A percentile compares a stretch with the other conserved stretches of the same genome.
Evolutionary conservation across 2,329 filamentous ascomycete species (phyloP).

Genomic region (Aspergillus costaricaensis): DNA sequence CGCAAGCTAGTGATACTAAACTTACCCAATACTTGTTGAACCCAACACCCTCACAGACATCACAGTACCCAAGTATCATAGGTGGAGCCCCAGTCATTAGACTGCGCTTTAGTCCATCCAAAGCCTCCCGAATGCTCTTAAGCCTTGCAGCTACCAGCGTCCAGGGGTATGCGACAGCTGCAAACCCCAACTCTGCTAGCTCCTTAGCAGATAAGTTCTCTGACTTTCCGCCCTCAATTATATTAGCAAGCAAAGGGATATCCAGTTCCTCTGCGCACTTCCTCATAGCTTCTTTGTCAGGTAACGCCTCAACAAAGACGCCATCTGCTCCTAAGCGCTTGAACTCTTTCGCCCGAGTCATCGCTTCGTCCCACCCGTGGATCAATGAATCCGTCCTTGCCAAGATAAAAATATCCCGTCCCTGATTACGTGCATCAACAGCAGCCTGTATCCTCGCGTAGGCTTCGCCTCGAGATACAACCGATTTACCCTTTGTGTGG

Average conservation of each 20-base stretch:
- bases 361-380: constrained; percentile 48
- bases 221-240: constrained; percentile 47
- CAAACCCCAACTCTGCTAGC: constrained; percentile 43
- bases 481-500: constrained; percentile 51
- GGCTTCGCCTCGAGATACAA: constrained; percentile 50
- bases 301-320: constrained; percentile 50
- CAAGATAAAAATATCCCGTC: constrained; percentile 50
- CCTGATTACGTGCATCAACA: constrained; percentile 49
- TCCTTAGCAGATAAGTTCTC: constrained; percentile 46
- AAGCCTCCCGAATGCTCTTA: constrained; percentile 39
- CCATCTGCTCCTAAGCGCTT: constrained; percentile 49
- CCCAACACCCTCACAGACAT: constrained; percentile 51
- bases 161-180: constrained; percentile 49
- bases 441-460: constrained; percentile 52
- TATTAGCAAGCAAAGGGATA: constrained; percentile 48
- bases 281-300: constrained; percentile 47
- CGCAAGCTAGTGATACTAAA: constrained; percentile 9
- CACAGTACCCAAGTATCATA: constrained; percentile 46
- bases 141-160: constrained; percentile 49
- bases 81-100: constrained; percentile 47
- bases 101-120: constrained; percentile 45
- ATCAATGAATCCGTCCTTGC: constrained; percentile 48
- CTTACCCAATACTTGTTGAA: constrained; percentile 48
- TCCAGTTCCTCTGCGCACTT: constrained; percentile 41
- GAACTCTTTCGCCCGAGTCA: constrained; percentile 45